Percentiles rank a stretch among this genome's conserved stretches.
These are phyloP conservation scores for Amanita phalloides DNA, from an alignment of 768 basidiomycete species.

Conservation along the genomic window DNA sequence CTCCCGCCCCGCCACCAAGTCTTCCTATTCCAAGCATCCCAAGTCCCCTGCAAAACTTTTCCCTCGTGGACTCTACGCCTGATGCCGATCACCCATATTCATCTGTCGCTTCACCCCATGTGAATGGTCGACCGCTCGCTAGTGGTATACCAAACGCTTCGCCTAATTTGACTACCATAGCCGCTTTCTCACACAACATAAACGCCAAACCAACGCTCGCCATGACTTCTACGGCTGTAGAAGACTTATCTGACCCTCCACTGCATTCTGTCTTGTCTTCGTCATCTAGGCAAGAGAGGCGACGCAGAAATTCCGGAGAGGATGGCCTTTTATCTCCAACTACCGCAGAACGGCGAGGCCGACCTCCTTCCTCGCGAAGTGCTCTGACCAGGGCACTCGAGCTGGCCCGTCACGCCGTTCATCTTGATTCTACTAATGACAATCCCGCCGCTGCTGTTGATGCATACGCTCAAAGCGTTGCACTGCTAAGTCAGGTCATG, in stretches of 20 bases:
- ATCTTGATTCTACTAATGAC: constrained; percentile 79
- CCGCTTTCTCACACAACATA: constrained; percentile 49
- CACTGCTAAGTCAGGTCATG: constrained; percentile 87
- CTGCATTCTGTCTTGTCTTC: constrained; percentile 39
- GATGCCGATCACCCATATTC: constrained; percentile 15
- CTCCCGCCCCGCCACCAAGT: constrained; percentile 61
- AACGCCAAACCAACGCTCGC: constrained; percentile 15
- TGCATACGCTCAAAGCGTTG: constrained; percentile 81
- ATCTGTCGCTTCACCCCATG: constrained; percentile 14
- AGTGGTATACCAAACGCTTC: constrained; percentile 28
- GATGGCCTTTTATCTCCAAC: constrained; percentile 4
- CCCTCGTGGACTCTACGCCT: constrained; percentile 10
- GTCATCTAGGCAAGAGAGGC: constrained; percentile 21
- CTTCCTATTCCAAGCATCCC: constrained; percentile 68
- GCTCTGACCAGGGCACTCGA: constrained; percentile 82
- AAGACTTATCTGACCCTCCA: constrained; percentile 47
- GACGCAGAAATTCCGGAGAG: constrained; percentile 14
- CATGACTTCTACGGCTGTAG: constrained; percentile 27
- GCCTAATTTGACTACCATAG: constrained; percentile 44
- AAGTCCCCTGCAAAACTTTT: constrained; percentile 14
- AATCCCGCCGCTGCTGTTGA: constrained; percentile 83
- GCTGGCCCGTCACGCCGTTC: constrained; percentile 82
- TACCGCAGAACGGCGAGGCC: constrained; percentile 20
- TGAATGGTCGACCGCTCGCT: constrained; percentile 24
- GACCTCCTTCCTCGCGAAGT: constrained; percentile 68